Percentiles rank a stretch among this genome's conserved stretches.
Evolutionary conservation across 31 red algal species (phyloP).

Genomic region (Endocladia muricata): DNA sequence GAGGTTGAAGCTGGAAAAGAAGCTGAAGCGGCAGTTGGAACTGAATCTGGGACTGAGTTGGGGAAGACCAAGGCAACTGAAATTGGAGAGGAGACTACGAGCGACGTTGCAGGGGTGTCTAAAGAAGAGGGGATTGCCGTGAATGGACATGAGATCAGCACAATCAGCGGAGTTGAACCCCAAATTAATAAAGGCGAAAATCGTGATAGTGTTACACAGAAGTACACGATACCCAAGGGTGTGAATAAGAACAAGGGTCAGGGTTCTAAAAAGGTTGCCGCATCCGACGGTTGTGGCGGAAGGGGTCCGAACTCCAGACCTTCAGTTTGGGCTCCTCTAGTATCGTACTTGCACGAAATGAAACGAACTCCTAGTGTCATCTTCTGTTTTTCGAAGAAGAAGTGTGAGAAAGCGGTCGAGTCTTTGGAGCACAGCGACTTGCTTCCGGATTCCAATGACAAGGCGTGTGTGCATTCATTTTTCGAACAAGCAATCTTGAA

Average conservation of each 20-base stretch:
- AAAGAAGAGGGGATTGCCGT: too few relatives aligned
- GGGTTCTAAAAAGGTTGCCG: neutral
- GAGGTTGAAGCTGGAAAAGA: neutral
- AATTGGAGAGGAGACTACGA: neutral
- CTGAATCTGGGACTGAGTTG: neutral
- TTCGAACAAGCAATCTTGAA: constrained; percentile 36
- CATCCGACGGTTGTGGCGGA: neutral
- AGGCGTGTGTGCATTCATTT: constrained; percentile 35
- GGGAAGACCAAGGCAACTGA: neutral
- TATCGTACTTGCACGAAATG: constrained; percentile 32
- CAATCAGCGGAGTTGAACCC: neutral
- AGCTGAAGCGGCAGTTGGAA: neutral
- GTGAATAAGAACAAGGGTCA: neutral
- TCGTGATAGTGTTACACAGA: too few relatives aligned
- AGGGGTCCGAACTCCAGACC: neutral
- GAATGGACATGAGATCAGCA: too few relatives aligned
- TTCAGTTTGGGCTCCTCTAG: constrained; percentile 24
- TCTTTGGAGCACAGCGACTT: constrained; percentile 37
- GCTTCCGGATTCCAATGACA: constrained; percentile 14
- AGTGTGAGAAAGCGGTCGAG: constrained; percentile 61
- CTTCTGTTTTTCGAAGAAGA: constrained; percentile 76
- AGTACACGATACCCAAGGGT: too few relatives aligned
- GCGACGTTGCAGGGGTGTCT: neutral
- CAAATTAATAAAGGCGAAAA: neutral
- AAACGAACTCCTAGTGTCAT: constrained; percentile 44